phyloP scores from a whole-genome alignment of 139 green algal genomes.

The Chlamydomonas applanata region DNA sequence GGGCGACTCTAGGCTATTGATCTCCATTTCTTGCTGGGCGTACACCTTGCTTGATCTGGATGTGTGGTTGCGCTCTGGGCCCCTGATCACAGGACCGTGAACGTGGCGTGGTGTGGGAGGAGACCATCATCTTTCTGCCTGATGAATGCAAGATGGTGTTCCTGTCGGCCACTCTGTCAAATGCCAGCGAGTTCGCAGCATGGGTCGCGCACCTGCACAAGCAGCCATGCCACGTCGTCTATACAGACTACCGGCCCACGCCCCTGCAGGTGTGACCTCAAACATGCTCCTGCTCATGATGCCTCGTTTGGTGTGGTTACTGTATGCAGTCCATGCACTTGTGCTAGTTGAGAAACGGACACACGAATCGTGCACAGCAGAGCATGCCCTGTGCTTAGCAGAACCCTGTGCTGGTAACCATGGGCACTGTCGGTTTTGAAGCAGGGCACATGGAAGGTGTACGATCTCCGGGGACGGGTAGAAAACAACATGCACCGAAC shows the following conservation, averaged over 20 bases:
- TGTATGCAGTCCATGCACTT: no score
- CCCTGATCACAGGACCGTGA: slow-evolving; percentile 92
- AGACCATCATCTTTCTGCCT: slow-evolving; percentile 95
- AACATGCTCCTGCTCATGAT: no score
- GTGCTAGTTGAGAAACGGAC: no score
- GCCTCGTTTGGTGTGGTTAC: no score
- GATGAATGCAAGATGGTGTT: slow-evolving; percentile 80
- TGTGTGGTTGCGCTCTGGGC: no score
- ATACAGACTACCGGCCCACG: slow-evolving; percentile 93
- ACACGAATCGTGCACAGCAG: no score
- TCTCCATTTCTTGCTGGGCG: no score
- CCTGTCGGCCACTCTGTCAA: slow-evolving; percentile 95
- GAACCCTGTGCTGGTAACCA: neutral
- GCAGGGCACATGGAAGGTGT: no score
- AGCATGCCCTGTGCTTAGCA: neutral
- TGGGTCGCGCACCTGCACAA: slow-evolving; percentile 88
- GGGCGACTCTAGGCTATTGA: no score
- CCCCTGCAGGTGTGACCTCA: slow-evolving; percentile 88
- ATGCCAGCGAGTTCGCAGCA: slow-evolving; percentile 90
- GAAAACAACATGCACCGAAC: neutral
- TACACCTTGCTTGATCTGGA: no score
- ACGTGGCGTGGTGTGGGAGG: slow-evolving; percentile 98
- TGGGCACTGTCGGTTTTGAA: no score
- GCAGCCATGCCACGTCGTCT: slow-evolving; percentile 94
- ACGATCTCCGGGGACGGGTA: no score